Conservation (phyloP, 345 rosid genomes). For the Eucalyptus polyanthemos region DNA sequence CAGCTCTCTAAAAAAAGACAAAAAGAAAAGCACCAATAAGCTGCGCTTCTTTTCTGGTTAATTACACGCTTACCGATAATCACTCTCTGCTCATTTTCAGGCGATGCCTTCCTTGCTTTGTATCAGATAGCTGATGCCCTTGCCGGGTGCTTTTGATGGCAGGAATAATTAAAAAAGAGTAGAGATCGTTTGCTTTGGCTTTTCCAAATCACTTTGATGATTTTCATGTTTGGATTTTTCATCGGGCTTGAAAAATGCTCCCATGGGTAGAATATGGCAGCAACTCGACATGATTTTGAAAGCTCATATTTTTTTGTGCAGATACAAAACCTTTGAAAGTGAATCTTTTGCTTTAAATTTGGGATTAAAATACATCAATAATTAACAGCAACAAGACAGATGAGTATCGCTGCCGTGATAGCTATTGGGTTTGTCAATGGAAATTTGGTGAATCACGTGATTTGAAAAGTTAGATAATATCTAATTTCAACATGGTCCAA, state of each 20-base stretch:
- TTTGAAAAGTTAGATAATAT: background rate
- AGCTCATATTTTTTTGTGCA: background rate
- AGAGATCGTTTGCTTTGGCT: background rate
- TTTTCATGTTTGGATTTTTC: background rate
- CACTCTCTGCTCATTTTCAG: background rate
- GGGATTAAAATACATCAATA: background rate
- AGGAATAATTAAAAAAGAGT: background rate
- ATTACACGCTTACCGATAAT: background rate
- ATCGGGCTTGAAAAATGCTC: background rate
- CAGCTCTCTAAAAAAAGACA: background rate
- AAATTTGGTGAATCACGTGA: background rate
- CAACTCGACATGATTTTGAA: background rate
- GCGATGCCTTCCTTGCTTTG: background rate
- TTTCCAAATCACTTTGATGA: background rate
- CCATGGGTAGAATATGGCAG: background rate
- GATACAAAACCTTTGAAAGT: background rate
- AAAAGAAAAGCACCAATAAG: conserved; percentile 26
- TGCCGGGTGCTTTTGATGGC: background rate
- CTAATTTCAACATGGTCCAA: background rate
- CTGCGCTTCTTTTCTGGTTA: conserved; percentile 10
- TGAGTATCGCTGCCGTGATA: accelerated
- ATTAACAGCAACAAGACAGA: background rate
- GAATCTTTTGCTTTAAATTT: background rate
- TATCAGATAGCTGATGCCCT: background rate
- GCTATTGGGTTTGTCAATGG: background rate